Evolutionary conservation across 2,329 filamentous ascomycete species (phyloP).

Genomic region (Sporothrix pallida): DNA sequence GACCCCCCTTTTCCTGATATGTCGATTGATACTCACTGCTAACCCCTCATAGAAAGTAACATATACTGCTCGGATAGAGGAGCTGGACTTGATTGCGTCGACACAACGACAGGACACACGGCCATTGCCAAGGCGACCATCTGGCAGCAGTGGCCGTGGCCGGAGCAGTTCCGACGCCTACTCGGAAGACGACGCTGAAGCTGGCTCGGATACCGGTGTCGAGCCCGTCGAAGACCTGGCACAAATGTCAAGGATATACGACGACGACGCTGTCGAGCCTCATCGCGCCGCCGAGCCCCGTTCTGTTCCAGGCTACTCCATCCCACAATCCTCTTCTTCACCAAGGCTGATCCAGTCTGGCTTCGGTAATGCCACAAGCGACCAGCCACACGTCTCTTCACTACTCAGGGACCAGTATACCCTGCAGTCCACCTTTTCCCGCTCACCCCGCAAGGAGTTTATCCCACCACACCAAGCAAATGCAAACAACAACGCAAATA

Average conservation of each 20-base stretch:
- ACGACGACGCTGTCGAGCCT: conserved; percentile 49
- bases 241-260: conserved; percentile 53
- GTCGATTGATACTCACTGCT: too few species aligned
- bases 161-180: conserved; percentile 40
- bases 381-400: conserved; percentile 40
- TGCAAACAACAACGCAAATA: conserved; percentile 41
- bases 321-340: conserved; percentile 39
- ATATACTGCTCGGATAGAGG: conserved; percentile 87
- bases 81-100: conserved; percentile 75
- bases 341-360: conserved; percentile 40
- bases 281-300: conserved; percentile 36
- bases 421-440: conserved; percentile 62
- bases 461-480: conserved; percentile 36
- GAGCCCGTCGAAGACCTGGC: conserved; percentile 41
- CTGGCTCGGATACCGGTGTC: not conserved
- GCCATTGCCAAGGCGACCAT: conserved; percentile 73
- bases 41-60: conserved; percentile 71
- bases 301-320: conserved; percentile 41
- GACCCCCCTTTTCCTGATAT: too few species aligned
- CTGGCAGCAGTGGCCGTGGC: conserved; percentile 52
- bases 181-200: conserved; percentile 39
- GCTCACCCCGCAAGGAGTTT: conserved; percentile 52
- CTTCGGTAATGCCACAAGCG: conserved; percentile 39
- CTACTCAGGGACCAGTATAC: conserved; percentile 46
- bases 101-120: conserved; percentile 66